A percentile compares a stretch with the other conserved stretches of the same genome.
phyloP scores from a whole-genome alignment of 345 rosid species.

The Mercurialis annua region DNA sequence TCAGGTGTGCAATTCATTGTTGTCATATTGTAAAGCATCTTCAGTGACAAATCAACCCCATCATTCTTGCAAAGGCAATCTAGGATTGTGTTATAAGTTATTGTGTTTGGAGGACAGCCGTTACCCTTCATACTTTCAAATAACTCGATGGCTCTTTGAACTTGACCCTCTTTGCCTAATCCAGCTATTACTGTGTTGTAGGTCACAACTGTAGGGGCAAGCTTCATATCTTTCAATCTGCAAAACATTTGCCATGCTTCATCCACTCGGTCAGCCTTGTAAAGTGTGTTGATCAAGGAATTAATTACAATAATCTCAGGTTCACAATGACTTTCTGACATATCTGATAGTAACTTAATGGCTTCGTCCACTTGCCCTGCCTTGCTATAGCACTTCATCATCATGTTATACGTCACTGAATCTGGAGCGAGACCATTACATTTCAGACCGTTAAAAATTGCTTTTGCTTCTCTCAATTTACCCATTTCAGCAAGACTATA shows the following conservation, averaged over 20 bases:
- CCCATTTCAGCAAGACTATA: constrained; percentile 73
- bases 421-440: constrained; percentile 64
- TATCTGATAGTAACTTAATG: constrained; percentile 65
- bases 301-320: constrained; percentile 78
- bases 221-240: constrained; percentile 60
- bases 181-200: constrained; percentile 81
- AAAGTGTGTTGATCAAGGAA: constrained; percentile 73
- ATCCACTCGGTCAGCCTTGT: constrained; percentile 59
- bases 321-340: constrained; percentile 58
- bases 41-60: constrained; percentile 63
- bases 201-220: constrained; percentile 78
- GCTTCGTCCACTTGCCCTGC: constrained; percentile 77
- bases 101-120: constrained; percentile 69
- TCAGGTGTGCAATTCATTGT: constrained; percentile 60
- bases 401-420: constrained; percentile 89
- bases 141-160: constrained; percentile 53
- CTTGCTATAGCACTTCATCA: constrained; percentile 89
- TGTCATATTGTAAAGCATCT: constrained; percentile 62
- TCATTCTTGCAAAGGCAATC: constrained; percentile 94
- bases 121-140: constrained; percentile 52
- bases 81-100: constrained; percentile 77
- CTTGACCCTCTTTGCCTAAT: constrained; percentile 66
- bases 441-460: constrained; percentile 59
- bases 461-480: constrained; percentile 64
- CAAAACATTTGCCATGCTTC: constrained; percentile 88